These are phyloP conservation scores for Didymellaceae sp. DNA, from an alignment of 2,329 filamentous ascomycete species.

Conservation along the genomic window DNA sequence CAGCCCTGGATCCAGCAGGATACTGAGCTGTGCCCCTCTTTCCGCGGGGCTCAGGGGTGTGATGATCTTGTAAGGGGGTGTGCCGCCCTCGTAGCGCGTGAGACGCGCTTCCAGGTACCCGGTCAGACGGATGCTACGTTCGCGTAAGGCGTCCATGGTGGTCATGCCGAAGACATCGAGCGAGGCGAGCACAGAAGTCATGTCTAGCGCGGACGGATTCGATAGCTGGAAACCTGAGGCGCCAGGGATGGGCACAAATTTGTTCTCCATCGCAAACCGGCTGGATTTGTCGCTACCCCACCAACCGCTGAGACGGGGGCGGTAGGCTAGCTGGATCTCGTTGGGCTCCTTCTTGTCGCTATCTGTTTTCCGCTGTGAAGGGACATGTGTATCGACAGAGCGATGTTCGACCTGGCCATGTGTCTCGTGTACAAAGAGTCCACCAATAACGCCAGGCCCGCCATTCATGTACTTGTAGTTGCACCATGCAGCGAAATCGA, in stretches of 20 bases:
- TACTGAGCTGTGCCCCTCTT: conserved; percentile 79
- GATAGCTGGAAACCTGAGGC: conserved; percentile 85
- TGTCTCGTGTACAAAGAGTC: conserved; percentile 78
- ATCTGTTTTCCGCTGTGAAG: conserved; percentile 24
- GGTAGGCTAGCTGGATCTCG: conserved; percentile 56
- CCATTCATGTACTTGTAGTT: conserved; percentile 94
- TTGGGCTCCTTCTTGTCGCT: conserved; percentile 3
- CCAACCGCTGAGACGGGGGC: conserved; percentile 78
- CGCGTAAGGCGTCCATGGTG: conserved; percentile 70
- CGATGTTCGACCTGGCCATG: conserved; percentile 65
- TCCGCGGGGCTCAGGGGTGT: conserved; percentile 72
- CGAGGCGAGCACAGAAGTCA: conserved; percentile 75
- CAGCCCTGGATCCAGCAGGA: conserved; percentile 71
- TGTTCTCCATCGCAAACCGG: conserved; percentile 83
- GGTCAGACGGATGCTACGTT: conserved; percentile 76
- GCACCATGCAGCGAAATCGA: conserved; percentile 93
- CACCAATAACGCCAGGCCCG: conserved; percentile 81
- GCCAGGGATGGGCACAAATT: conserved; percentile 77
- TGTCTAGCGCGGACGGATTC: conserved; percentile 80
- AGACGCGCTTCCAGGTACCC: conserved; percentile 70
- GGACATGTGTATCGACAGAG: not conserved
- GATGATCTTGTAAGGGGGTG: conserved; percentile 60
- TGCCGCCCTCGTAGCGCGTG: conserved; percentile 25
- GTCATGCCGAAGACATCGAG: conserved; percentile 77
- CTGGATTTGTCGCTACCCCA: conserved; percentile 81